Evolutionary conservation across 1,284 basidiomycete genomes (phyloP), one percentile per base, ranked within the genome.

Genomic region (Rhodotorula glutinis): DNA sequence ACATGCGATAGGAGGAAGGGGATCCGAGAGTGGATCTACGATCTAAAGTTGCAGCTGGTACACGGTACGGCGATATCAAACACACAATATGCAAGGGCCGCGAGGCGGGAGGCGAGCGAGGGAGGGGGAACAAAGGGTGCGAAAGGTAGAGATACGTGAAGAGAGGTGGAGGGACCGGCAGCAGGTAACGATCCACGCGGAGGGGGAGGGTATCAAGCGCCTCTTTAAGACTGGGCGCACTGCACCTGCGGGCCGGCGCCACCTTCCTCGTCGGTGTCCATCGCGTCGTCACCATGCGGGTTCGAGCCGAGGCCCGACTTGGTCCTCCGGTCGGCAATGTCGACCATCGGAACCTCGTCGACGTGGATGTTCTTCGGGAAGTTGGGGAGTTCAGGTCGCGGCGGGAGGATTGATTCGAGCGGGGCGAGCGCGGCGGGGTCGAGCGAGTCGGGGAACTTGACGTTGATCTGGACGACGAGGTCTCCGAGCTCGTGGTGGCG

Each of bases 401-500:
- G 83, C 23, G 94, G 91, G 1, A 99, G 85, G 17, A 91, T 94
- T 66, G 85, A 80, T 80, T 99, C 95, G 69, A 99, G 87, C 25
- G 88, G 80, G 29, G 85, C 83, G 75, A 93, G 88, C 56, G 83
- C 81, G 47, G 83, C 81, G 41, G 86, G 81, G 67, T 89, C 85
- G 78, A 99, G 86, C 60, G 81, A 78, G 44, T 93, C 90, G 65
- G 96, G 96, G 87, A 98, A 99, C 69, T 84, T 85, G 77, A 99
- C 90, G 74, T 83, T 84, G 75, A 98, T 82, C 77, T 88, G 90
- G 80, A 98, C 85, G 79, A 88, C 94, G 72, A 99, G 84, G 80
- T 98, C 93, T 53, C 96, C 96, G 57, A 88, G 85, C 78, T 98
- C 94, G 81, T 98, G 96, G 81, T 98, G 94, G 73, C 96, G 87